Conservation (phyloP, 2,329 filamentous ascomycete species). For the Beauveria asiatica region DNA sequence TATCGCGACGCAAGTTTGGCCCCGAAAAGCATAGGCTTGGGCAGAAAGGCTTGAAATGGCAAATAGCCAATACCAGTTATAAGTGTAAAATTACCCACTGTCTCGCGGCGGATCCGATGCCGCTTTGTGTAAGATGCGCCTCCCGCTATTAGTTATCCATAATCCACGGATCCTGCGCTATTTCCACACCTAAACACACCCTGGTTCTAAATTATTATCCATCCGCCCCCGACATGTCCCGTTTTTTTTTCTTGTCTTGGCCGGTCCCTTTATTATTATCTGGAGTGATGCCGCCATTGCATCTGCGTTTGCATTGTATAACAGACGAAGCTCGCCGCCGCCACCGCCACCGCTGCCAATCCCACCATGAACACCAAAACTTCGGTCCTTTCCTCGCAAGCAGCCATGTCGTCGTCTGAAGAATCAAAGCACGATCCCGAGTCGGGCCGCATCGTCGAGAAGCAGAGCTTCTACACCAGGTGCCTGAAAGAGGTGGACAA, state of each 20-base stretch:
- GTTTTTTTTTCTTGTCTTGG: not conserved
- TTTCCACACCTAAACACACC: slow-evolving; percentile 5
- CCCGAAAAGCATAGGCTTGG: not conserved
- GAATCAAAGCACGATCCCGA: slow-evolving; percentile 13
- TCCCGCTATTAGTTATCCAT: slow-evolving; percentile 10
- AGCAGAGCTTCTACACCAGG: slow-evolving; percentile 5
- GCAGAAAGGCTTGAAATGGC: not conserved
- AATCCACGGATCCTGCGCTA: slow-evolving; percentile 3
- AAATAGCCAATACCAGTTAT: not conserved
- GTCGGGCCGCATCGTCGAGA: slow-evolving; percentile 11
- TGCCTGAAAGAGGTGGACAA: slow-evolving; percentile 14
- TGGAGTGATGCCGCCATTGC: not conserved
- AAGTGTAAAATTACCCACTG: not conserved
- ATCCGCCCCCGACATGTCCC: not conserved
- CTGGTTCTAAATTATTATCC: slow-evolving; percentile 8
- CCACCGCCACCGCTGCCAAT: not conserved
- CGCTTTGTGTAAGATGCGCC: slow-evolving; percentile 8
- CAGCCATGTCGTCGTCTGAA: slow-evolving; percentile 9
- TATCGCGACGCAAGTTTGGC: too few relatives aligned
- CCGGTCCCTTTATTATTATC: not conserved
- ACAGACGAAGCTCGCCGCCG: slow-evolving; percentile 1
- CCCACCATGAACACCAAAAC: not conserved
- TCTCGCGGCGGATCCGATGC: slow-evolving; percentile 8
- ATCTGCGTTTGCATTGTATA: not conserved
- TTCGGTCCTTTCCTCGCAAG: not conserved